phyloP scores from a whole-genome alignment of 352 stramenopile species.

The Albugo laibachii region DNA sequence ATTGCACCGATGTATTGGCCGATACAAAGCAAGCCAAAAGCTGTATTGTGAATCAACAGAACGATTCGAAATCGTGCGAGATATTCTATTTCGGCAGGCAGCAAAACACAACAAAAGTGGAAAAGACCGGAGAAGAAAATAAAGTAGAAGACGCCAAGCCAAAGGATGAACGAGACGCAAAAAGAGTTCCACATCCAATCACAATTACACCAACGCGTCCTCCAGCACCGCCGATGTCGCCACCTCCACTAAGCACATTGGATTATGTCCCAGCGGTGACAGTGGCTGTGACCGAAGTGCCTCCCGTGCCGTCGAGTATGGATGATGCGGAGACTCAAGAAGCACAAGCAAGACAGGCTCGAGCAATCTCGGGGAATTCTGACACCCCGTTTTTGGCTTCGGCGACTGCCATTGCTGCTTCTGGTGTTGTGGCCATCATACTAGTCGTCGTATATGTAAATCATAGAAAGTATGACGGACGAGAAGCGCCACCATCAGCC shows the following conservation, averaged over 20 bases:
- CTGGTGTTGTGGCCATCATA: neutral
- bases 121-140: too few relatives aligned
- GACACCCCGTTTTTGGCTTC: neutral
- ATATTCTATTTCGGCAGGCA: too few relatives aligned
- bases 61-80: too few relatives aligned
- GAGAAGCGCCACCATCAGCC: neutral
- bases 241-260: neutral
- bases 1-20: too few relatives aligned
- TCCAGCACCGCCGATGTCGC: neutral
- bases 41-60: too few relatives aligned
- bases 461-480: neutral
- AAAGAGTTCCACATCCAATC: too few relatives aligned
- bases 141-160: too few relatives aligned
- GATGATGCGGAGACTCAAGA: neutral
- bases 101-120: too few relatives aligned
- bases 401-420: neutral
- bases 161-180: too few relatives aligned
- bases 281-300: neutral
- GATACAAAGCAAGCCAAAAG: too few relatives aligned
- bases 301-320: neutral
- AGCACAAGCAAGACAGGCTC: neutral
- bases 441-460: neutral
- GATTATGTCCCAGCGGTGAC: neutral
- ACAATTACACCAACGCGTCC: neutral
- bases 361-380: neutral